Conservation (phyloP, 2,329 filamentous ascomycete species). For the Talaromyces sp. region DNA sequence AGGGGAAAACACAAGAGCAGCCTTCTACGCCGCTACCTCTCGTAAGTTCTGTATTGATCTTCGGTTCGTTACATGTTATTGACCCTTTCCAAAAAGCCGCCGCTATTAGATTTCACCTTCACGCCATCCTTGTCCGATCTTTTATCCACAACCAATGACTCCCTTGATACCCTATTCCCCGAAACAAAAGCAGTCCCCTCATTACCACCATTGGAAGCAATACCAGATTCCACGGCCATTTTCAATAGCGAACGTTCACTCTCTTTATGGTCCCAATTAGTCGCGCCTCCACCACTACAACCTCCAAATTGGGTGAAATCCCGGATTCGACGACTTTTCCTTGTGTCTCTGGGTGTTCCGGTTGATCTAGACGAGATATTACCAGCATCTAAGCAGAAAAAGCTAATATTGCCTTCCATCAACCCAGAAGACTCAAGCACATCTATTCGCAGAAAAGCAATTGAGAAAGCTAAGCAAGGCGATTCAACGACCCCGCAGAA, state of each 20-base stretch:
- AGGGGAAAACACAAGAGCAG: slow-evolving; percentile 18
- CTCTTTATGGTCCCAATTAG: slow-evolving; percentile 93
- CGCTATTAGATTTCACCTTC: slow-evolving; percentile 53
- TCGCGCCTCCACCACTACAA: slow-evolving; percentile 88
- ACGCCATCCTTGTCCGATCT: slow-evolving; percentile 47
- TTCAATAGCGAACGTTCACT: slow-evolving; percentile 83
- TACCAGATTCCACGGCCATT: slow-evolving; percentile 51
- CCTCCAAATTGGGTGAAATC: slow-evolving; percentile 98
- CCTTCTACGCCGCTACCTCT: slow-evolving; percentile 37
- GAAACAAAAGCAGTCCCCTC: slow-evolving; percentile 35
- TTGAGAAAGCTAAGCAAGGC: slow-evolving; percentile 31
- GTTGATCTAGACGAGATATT: slow-evolving; percentile 97
- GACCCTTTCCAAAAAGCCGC: slow-evolving; percentile 27
- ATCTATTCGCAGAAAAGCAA: slow-evolving; percentile 51
- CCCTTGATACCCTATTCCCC: slow-evolving; percentile 46
- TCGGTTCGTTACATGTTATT: not conserved
- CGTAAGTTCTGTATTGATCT: slow-evolving; percentile 38
- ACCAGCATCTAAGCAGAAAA: slow-evolving; percentile 96
- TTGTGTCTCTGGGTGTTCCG: slow-evolving; percentile 91
- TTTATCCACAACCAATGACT: slow-evolving; percentile 34
- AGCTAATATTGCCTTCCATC: slow-evolving; percentile 86
- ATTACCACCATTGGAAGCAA: slow-evolving; percentile 37
- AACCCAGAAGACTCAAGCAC: slow-evolving; percentile 52
- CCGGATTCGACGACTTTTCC: slow-evolving; percentile 87
- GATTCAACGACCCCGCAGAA: slow-evolving; percentile 33